Conservation (phyloP, 2,329 filamentous ascomycete species). For the Byssothecium circinans region DNA sequence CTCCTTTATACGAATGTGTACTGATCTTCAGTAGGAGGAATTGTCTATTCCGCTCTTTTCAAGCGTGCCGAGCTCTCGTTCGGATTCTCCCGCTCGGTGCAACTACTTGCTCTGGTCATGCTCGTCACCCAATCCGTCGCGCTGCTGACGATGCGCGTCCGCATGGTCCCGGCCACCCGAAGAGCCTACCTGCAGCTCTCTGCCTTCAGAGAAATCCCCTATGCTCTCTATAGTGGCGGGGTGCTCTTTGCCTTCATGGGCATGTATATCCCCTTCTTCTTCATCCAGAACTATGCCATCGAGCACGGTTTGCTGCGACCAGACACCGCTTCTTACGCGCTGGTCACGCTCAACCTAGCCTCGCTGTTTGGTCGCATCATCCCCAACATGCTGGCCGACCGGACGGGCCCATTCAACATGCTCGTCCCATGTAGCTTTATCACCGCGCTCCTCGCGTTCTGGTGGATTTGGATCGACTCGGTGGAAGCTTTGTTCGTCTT, state of each 20-base stretch:
- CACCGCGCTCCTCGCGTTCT: not conserved
- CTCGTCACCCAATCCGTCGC: not conserved
- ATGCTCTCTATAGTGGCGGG: slow-evolving; percentile 26
- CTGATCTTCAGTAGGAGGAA: not conserved
- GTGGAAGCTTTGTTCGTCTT: not conserved
- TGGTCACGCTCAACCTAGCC: slow-evolving; percentile 18
- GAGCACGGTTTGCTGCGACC: slow-evolving; percentile 19
- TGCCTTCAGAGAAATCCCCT: slow-evolving; percentile 29
- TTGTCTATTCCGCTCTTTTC: not conserved
- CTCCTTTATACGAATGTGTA: not conserved
- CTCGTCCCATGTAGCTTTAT: not conserved
- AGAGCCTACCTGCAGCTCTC: slow-evolving; percentile 36
- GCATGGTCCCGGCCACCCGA: slow-evolving; percentile 30
- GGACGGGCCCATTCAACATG: slow-evolving; percentile 3
- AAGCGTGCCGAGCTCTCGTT: slow-evolving; percentile 27
- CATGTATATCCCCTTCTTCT: slow-evolving; percentile 45
- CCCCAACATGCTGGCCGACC: slow-evolving; percentile 2
- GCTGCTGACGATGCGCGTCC: slow-evolving; percentile 43
- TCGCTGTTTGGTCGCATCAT: slow-evolving; percentile 2
- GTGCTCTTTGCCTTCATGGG: slow-evolving; percentile 26
- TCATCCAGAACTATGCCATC: slow-evolving; percentile 38
- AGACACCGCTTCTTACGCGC: slow-evolving; percentile 44
- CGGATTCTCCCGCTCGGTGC: slow-evolving; percentile 63
- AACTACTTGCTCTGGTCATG: slow-evolving; percentile 58
- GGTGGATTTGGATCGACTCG: not conserved